Conservation (phyloP, 176 grass and related monocot genomes). For the Musa acuminata region DNA sequence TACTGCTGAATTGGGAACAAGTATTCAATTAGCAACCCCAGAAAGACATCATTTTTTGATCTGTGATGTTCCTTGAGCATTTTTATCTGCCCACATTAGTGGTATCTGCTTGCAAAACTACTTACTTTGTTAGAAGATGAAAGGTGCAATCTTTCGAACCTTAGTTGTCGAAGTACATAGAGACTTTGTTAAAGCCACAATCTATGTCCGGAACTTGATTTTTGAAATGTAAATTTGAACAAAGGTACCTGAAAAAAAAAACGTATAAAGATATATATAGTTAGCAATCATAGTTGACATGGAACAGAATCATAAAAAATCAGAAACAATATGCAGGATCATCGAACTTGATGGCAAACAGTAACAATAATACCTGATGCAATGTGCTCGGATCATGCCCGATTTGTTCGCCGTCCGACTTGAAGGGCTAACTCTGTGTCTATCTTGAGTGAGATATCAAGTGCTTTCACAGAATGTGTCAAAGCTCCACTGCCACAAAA, state of each 20-base stretch:
- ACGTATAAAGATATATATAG: background rate
- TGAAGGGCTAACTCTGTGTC: conserved; percentile 90
- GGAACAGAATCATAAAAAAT: background rate
- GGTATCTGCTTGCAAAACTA: too few relatives aligned
- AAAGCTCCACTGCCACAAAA: conserved; percentile 59
- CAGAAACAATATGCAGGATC: background rate
- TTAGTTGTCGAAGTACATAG: too few relatives aligned
- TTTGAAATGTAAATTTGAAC: too few relatives aligned
- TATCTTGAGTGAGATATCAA: conserved; percentile 92
- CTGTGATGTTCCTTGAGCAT: too few relatives aligned
- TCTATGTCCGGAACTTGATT: too few relatives aligned
- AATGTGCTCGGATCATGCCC: conserved; percentile 31
- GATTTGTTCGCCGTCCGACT: conserved; percentile 87
- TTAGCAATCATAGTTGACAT: background rate
- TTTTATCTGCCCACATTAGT: too few relatives aligned
- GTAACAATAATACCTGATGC: background rate
- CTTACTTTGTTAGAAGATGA: too few relatives aligned
- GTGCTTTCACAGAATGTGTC: conserved; percentile 93
- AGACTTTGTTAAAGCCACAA: too few relatives aligned
- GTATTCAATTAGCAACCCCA: too few relatives aligned
- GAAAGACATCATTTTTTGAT: too few relatives aligned
- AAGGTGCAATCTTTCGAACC: too few relatives aligned
- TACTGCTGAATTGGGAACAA: too few relatives aligned
- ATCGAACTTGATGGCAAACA: background rate
- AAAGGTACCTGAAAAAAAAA: background rate